phyloP scores from a whole-genome alignment of 2,329 filamentous ascomycete genomes.

The Metarhizium album region DNA sequence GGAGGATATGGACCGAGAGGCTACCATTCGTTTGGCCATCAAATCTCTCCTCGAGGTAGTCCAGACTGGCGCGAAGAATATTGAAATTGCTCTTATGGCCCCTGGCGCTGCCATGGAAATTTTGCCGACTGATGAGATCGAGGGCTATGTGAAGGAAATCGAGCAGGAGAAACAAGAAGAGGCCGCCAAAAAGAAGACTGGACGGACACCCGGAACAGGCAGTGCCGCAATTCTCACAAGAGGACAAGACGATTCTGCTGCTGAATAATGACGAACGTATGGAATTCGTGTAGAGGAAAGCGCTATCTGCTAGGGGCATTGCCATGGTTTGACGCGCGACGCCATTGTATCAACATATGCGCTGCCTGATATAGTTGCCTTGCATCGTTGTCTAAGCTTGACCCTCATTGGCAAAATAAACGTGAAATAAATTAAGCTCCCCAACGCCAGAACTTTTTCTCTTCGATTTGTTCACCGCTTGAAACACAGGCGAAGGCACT shows the following conservation, averaged over 20 bases:
- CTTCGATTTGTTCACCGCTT: not conserved
- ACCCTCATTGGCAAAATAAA: not conserved
- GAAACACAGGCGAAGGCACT: not conserved
- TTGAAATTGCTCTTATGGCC: constrained; percentile 97
- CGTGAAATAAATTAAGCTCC: constrained; percentile 17
- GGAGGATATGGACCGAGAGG: constrained; percentile 91
- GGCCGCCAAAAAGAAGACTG: constrained; percentile 91
- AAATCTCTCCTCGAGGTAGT: constrained; percentile 97
- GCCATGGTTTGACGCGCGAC: constrained; percentile 16
- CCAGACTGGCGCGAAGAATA: constrained; percentile 98
- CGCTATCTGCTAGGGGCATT: constrained; percentile 4
- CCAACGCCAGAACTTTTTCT: constrained; percentile 19
- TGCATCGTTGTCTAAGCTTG: not conserved
- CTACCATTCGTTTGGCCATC: constrained; percentile 92
- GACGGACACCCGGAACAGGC: constrained; percentile 58
- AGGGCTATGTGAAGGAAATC: constrained; percentile 96
- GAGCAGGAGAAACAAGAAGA: constrained; percentile 99
- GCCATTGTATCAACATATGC: constrained; percentile 25
- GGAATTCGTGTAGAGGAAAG: not conserved
- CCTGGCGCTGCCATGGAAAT: constrained; percentile 87
- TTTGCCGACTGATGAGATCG: constrained; percentile 90
- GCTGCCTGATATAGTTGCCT: not conserved
- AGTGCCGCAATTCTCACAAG: constrained; percentile 66
- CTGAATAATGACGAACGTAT: constrained; percentile 18
- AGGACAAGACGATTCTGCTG: constrained; percentile 32